These are phyloP conservation scores for Ascosphaera apis DNA, from an alignment of 2,329 filamentous ascomycete species.

Conservation along the genomic window DNA sequence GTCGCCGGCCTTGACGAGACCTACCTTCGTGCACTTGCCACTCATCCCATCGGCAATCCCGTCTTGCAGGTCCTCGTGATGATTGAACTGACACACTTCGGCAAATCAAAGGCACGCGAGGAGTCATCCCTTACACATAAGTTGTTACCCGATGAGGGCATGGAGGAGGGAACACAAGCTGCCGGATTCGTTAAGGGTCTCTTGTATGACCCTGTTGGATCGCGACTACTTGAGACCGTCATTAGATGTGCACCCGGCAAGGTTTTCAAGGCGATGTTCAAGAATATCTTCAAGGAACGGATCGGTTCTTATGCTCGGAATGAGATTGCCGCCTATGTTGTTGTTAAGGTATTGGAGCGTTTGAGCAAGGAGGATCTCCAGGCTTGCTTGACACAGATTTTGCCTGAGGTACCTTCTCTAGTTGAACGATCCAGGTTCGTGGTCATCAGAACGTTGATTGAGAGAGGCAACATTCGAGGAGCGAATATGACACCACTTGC, in stretches of 20 bases:
- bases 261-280: slow-evolving; percentile 72
- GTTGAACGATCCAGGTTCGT: slow-evolving; percentile 54
- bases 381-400: slow-evolving; percentile 45
- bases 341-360: slow-evolving; percentile 58
- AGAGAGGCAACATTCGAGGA: slow-evolving; percentile 50
- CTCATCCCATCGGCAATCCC: slow-evolving; percentile 76
- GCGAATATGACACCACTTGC: slow-evolving; percentile 34
- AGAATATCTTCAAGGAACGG: slow-evolving; percentile 53
- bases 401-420: slow-evolving; percentile 48
- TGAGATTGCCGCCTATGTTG: slow-evolving; percentile 73
- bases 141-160: slow-evolving; percentile 57
- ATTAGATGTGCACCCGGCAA: slow-evolving; percentile 63
- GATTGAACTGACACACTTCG: slow-evolving; percentile 56
- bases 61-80: slow-evolving; percentile 77
- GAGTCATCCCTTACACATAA: slow-evolving; percentile 47
- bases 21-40: slow-evolving; percentile 61
- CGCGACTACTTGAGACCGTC: slow-evolving; percentile 70
- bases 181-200: slow-evolving; percentile 66
- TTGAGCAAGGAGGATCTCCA: slow-evolving; percentile 69
- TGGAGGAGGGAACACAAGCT: slow-evolving; percentile 48
- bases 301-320: slow-evolving; percentile 68
- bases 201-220: slow-evolving; percentile 76
- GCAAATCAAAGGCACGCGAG: slow-evolving; percentile 41
- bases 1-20: slow-evolving; percentile 53
- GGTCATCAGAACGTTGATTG: slow-evolving; percentile 60